Evolutionary conservation across 2,329 filamentous ascomycete genomes (phyloP).

Genomic region (Xylariaceae sp.): DNA sequence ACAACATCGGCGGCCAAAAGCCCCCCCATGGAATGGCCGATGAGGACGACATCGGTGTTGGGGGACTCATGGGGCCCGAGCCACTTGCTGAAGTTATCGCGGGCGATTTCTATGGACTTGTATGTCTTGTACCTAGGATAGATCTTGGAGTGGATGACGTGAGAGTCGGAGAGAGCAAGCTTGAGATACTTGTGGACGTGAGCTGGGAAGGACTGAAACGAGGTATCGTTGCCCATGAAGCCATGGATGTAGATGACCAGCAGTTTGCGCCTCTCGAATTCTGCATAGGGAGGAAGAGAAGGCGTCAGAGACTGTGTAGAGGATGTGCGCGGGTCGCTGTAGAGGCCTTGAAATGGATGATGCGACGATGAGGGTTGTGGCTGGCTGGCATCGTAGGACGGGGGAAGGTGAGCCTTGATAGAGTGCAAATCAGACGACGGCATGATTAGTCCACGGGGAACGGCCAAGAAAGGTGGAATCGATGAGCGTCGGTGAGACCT

Average conservation of each 20-base stretch:
- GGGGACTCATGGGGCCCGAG: constrained; percentile 71
- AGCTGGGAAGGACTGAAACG: constrained; percentile 82
- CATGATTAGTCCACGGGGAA: too few relatives aligned
- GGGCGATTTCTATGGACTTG: constrained; percentile 67
- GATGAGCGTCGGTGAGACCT: too few relatives aligned
- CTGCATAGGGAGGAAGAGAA: constrained; percentile 25
- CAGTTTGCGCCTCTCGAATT: constrained; percentile 51
- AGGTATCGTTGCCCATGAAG: constrained; percentile 85
- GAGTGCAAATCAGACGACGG: too few relatives aligned
- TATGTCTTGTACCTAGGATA: constrained; percentile 79
- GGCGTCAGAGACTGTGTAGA: constrained; percentile 43
- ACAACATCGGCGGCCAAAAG: constrained; percentile 77
- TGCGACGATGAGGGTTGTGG: too few relatives aligned
- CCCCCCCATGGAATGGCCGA: constrained; percentile 90
- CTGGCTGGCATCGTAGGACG: too few relatives aligned
- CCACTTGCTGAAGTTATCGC: constrained; percentile 83
- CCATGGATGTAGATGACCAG: constrained; percentile 85
- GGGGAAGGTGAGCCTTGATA: too few relatives aligned
- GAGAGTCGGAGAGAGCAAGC: constrained; percentile 64
- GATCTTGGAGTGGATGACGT: constrained; percentile 82
- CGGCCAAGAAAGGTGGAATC: too few relatives aligned
- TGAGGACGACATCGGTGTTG: constrained; percentile 73
- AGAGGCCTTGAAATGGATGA: constrained; percentile 18
- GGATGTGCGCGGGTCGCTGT: constrained; percentile 46
- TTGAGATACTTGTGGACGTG: constrained; percentile 78